Evolutionary conservation across 371 early-diverging fungal species (phyloP).

Genomic region (Mucor mucedo): DNA sequence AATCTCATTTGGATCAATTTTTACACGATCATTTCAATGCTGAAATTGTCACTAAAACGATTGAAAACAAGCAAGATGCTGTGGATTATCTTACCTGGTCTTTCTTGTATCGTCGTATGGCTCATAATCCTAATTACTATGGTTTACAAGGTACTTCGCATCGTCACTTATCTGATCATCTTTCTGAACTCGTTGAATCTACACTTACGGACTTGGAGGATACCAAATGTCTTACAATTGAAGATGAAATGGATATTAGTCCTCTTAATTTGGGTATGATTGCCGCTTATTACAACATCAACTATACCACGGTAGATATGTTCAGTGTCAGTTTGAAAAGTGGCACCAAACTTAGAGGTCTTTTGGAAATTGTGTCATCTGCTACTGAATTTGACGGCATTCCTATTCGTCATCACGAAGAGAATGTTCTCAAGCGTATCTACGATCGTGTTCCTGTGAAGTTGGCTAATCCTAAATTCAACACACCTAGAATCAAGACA

Average conservation of each 20-base stretch:
- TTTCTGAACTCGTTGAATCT: constrained; percentile 94
- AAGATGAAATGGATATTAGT: constrained; percentile 82
- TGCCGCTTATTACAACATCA: constrained; percentile 95
- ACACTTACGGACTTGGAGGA: constrained; percentile 85
- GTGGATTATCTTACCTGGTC: constrained; percentile 98
- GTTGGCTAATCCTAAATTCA: constrained; percentile 65
- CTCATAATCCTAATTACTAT: constrained; percentile 97
- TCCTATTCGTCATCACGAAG: constrained; percentile 95
- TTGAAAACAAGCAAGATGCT: constrained; percentile 97
- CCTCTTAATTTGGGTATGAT: constrained; percentile 97
- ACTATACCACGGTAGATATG: constrained; percentile 92
- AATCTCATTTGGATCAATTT: constrained; percentile 88
- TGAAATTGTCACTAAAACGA: constrained; percentile 92
- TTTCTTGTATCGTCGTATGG: constrained; percentile 92
- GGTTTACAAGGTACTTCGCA: constrained; percentile 85
- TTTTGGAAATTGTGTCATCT: constrained; percentile 90
- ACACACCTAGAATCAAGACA: constrained; percentile 88
- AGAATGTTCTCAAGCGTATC: constrained; percentile 72
- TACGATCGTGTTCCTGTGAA: constrained; percentile 85
- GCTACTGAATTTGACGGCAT: constrained; percentile 92
- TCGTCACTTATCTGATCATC: constrained; percentile 87
- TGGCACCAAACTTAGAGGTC: constrained; percentile 87
- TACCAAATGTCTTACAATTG: constrained; percentile 88
- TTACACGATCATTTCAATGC: constrained; percentile 96
- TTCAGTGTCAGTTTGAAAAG: constrained; percentile 85